Percentiles rank a stretch among this genome's conserved stretches.
Conservation (phyloP, 192 early-diverging fungal genomes). For the Coemansia sp. region DNA sequence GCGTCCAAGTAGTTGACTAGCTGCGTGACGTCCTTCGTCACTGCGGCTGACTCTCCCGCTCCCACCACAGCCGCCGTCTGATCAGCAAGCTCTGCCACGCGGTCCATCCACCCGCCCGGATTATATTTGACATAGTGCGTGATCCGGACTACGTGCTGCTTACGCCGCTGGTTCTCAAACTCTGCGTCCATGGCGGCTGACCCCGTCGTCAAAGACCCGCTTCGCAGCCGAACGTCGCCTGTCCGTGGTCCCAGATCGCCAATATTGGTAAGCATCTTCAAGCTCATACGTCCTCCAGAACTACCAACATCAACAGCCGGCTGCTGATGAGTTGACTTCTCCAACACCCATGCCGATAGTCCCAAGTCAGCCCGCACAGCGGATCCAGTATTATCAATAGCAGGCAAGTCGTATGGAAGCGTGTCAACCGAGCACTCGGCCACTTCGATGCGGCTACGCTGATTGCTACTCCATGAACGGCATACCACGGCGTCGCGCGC, state of each 20-base stretch:
- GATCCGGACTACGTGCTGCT: slow-evolving; percentile 39
- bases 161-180: slow-evolving; percentile 30
- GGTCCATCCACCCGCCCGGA: slow-evolving; percentile 49
- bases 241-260: slow-evolving; percentile 2
- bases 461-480: slow-evolving; percentile 28
- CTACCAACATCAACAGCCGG: not conserved
- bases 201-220: slow-evolving; percentile 30
- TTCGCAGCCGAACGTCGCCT: slow-evolving; percentile 10
- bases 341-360: slow-evolving; percentile 43
- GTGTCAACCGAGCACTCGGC: slow-evolving; percentile 37
- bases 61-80: slow-evolving; percentile 2
- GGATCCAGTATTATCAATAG: not conserved
- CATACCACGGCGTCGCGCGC: slow-evolving; percentile 40
- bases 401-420: slow-evolving; percentile 4
- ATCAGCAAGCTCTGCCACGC: slow-evolving; percentile 12
- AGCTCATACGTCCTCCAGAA: slow-evolving; percentile 5
- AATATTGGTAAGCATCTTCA: slow-evolving; percentile 3
- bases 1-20: slow-evolving; percentile 17
- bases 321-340: slow-evolving; percentile 18
- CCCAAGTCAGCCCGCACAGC: slow-evolving; percentile 34
- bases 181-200: slow-evolving; percentile 39
- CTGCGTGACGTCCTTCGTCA: slow-evolving; percentile 12
- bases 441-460: slow-evolving; percentile 45
- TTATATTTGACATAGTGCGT: slow-evolving; percentile 38
- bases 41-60: slow-evolving; percentile 15